Conservation (phyloP, 768 basidiomycete genomes). For the Leccinum ochraceum region DNA sequence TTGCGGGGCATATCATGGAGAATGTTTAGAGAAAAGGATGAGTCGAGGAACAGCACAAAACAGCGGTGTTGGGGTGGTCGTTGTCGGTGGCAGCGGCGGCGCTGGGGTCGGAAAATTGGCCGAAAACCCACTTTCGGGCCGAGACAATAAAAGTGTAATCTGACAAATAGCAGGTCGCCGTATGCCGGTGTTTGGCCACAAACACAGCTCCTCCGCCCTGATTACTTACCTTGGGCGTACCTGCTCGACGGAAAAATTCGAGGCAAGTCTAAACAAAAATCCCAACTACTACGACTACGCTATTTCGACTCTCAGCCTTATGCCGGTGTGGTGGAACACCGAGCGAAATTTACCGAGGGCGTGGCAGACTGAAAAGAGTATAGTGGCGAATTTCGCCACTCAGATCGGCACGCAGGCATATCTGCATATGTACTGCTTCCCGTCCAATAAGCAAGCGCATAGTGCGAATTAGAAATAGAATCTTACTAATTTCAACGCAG, state of each 20-base stretch:
- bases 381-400: slow-evolving; percentile 6
- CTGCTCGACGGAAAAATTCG: slow-evolving; percentile 1
- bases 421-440: not conserved
- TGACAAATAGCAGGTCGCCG: slow-evolving; percentile 32
- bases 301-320: not conserved
- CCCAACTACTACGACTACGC: slow-evolving; percentile 11
- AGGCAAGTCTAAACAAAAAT: slow-evolving; percentile 17
- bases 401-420: not conserved
- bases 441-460: slow-evolving; percentile 7
- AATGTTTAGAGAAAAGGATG: slow-evolving; percentile 36
- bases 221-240: slow-evolving; percentile 29
- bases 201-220: slow-evolving; percentile 26
- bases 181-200: slow-evolving; percentile 36
- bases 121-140: slow-evolving; percentile 61
- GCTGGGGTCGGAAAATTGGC: slow-evolving; percentile 62
- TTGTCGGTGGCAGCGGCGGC: slow-evolving; percentile 57
- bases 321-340: not conserved
- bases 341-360: not conserved
- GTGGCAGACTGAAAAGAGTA: not conserved
- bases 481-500: slow-evolving; percentile 9
- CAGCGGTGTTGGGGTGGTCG: slow-evolving; percentile 36
- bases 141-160: slow-evolving; percentile 39
- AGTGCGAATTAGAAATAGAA: not conserved
- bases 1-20: slow-evolving; percentile 90
- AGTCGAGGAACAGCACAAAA: slow-evolving; percentile 39